phyloP scores from a whole-genome alignment of 2,329 filamentous ascomycete genomes.

The Exophiala sp. region DNA sequence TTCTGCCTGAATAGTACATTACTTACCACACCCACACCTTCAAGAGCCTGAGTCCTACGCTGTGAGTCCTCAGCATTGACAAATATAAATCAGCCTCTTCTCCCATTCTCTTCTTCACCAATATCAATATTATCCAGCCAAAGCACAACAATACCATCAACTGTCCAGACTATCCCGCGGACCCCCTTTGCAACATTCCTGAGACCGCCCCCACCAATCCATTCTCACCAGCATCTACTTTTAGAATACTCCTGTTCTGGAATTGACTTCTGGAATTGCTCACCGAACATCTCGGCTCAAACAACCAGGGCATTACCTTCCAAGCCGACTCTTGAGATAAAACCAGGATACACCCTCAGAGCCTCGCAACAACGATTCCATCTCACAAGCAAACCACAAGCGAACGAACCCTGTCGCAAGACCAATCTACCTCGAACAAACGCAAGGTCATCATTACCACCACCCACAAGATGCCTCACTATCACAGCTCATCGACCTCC shows the following conservation, averaged over 20 bases:
- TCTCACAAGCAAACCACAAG: background rate
- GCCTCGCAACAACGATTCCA: background rate
- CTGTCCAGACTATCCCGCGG: conserved; percentile 7
- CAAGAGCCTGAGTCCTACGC: conserved; percentile 12
- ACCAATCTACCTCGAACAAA: background rate
- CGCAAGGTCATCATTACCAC: background rate
- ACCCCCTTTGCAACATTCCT: conserved; percentile 21
- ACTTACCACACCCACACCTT: conserved; percentile 5
- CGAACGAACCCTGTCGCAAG: background rate
- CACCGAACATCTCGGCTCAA: background rate
- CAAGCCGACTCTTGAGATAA: background rate
- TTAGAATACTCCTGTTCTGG: conserved; percentile 19
- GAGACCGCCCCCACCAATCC: conserved; percentile 20
- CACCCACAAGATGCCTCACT: conserved; percentile 20
- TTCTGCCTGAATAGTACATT: conserved; percentile 15
- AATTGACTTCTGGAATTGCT: background rate
- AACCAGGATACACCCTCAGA: background rate
- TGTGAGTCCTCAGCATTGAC: conserved; percentile 15
- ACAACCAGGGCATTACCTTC: background rate
- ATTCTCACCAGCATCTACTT: conserved; percentile 20
- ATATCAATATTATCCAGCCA: background rate
- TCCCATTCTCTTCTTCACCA: background rate
- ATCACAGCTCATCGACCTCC: conserved; percentile 22
- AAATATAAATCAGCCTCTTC: conserved; percentile 14
- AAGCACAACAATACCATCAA: conserved; percentile 9